Evolutionary conservation across 106 monocot species (phyloP).

Genomic region (Platanthera guangdongensis): DNA sequence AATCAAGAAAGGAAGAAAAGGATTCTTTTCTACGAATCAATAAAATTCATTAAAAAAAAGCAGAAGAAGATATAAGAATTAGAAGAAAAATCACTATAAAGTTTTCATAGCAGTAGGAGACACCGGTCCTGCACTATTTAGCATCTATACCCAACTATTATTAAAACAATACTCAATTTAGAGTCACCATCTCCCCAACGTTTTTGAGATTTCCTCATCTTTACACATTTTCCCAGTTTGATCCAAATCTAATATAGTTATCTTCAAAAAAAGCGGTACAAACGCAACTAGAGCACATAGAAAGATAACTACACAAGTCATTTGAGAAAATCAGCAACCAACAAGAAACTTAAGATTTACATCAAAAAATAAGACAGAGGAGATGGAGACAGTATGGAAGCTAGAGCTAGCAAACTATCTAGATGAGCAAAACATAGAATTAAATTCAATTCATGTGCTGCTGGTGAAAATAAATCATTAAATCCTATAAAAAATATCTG

Average conservation of each 20-base stretch:
- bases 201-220: neutral
- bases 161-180: neutral
- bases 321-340: neutral
- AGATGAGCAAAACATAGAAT: neutral
- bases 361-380: neutral
- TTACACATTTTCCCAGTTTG: neutral
- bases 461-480: no score
- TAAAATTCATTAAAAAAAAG: neutral
- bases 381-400: neutral
- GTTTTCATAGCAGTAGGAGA: neutral
- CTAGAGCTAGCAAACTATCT: neutral
- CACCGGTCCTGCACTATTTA: no score
- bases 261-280: neutral
- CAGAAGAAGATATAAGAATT: neutral
- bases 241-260: neutral
- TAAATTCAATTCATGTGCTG: neutral
- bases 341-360: neutral
- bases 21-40: neutral
- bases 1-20: neutral
- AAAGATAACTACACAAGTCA: neutral
- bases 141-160: no score
- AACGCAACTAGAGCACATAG: neutral
- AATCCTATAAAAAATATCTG: neutral
- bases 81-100: neutral
- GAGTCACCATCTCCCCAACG: neutral